phyloP scores from a whole-genome alignment of 2,329 filamentous ascomycete genomes.

The Graphiopsis chlorocephala region DNA sequence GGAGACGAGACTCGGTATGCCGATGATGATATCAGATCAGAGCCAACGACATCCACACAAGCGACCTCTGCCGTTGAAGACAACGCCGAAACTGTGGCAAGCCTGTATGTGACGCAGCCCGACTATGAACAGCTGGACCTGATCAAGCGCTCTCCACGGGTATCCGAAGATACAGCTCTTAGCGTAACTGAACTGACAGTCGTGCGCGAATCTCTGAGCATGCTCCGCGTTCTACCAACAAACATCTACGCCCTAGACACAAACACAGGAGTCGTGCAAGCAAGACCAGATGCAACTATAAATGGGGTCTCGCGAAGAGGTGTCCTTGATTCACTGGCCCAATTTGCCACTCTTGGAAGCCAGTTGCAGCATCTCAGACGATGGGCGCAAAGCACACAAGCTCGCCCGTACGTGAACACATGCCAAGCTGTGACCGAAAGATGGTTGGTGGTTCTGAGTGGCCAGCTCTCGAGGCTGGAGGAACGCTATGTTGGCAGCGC shows the following conservation, averaged over 20 bases:
- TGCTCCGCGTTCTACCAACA: conserved; percentile 77
- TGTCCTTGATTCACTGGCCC: conserved; percentile 18
- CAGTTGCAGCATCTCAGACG: conserved; percentile 47
- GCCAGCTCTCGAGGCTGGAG: conserved; percentile 58
- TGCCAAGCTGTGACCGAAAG: conserved; percentile 64
- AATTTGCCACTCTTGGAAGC: conserved; percentile 50
- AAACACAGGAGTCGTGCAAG: conserved; percentile 7
- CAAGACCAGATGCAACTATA: conserved; percentile 19
- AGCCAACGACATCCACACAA: conserved; percentile 31
- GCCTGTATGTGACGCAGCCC: conserved; percentile 31
- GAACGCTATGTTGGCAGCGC: conserved; percentile 55
- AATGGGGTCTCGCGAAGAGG: conserved; percentile 12
- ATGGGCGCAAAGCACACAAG: conserved; percentile 43
- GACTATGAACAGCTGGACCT: conserved; percentile 34
- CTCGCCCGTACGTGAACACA: conserved; percentile 57
- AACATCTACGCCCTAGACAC: conserved; percentile 58
- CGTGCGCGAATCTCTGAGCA: conserved; percentile 76
- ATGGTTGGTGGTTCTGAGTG: conserved; percentile 59
- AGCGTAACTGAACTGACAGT: conserved; percentile 67
- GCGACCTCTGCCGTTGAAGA: conserved; percentile 40
- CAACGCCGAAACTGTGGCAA: conserved; percentile 35
- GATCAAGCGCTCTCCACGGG: conserved; percentile 32
- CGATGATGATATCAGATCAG: conserved; percentile 26
- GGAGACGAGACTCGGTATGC: conserved; percentile 53
- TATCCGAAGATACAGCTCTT: background rate